Evolutionary conservation across 2,329 filamentous ascomycete genomes (phyloP).

Genomic region (Pleomassaria siparia): DNA sequence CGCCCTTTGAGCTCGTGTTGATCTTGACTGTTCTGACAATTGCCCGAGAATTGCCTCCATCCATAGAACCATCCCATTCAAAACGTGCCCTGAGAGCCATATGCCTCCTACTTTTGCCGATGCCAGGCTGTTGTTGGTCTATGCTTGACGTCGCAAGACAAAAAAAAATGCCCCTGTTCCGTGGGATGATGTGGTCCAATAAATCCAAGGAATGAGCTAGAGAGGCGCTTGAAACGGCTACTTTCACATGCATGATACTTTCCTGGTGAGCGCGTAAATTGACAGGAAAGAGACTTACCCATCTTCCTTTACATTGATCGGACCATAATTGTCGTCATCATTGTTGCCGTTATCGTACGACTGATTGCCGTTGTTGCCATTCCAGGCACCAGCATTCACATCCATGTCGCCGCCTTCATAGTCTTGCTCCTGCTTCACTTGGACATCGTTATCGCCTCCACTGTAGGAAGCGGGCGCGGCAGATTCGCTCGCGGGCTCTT

Average conservation of each 20-base stretch:
- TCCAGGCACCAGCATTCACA: constrained; percentile 33
- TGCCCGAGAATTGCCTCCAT: neutral
- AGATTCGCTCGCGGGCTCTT: constrained; percentile 20
- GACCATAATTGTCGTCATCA: constrained; percentile 47
- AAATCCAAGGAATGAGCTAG: neutral
- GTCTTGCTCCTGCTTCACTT: constrained; percentile 4
- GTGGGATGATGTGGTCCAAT: neutral
- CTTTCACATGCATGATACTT: neutral
- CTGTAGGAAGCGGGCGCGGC: constrained; percentile 1
- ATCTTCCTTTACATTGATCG: constrained; percentile 82
- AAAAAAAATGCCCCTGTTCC: neutral
- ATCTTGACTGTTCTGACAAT: constrained; percentile 1
- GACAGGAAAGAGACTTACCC: constrained; percentile 65
- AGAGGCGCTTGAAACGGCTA: neutral
- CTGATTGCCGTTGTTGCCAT: constrained; percentile 30
- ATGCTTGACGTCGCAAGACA: neutral
- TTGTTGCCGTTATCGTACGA: constrained; percentile 35
- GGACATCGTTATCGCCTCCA: neutral
- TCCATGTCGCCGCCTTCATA: constrained; percentile 19
- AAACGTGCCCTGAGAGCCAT: neutral
- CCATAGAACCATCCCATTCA: neutral
- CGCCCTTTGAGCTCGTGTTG: neutral
- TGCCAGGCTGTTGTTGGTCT: neutral
- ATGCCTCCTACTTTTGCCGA: neutral
- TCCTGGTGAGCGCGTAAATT: neutral